Base-by-base conservation (phyloP, 2,329 filamentous ascomycete species). In the Calonectria leucothoes region DNA sequence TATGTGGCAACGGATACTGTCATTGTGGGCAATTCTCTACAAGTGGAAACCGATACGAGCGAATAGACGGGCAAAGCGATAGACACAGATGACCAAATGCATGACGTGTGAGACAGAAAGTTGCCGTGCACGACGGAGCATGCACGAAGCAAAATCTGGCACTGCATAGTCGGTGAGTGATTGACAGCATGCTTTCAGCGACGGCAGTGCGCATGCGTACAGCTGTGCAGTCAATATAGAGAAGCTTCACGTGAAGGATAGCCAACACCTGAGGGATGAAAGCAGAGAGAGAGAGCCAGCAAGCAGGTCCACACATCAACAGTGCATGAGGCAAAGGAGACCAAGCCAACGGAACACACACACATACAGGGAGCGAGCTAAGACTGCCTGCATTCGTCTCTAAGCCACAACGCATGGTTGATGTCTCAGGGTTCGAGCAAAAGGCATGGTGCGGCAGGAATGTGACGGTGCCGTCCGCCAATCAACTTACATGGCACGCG, bases 401-500 rank as follows among this genome's bases (percentile, higher is more conserved):
- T 27, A 67, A 71, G 52, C 52, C 42, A 71, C 69, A 33, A 67
- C 33, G 29, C 33, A 52, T 52, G n/a, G 64, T 15, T 52, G 20
- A 35, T 57, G 45, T 55, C 59, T 71, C 39, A 57, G 45, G 39
- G 33, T 15, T 27, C 57, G 51, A 71, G 61, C 67, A 59, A 55
- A 55, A 49, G 35, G 31, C 31, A 59, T 49, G 75, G 74, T 69
- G 63, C 27, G 67, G 31, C 23, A 65, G 74, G 66, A 72, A 74
- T 66, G 67, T 15, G 52, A 37, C 59, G 25, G 29, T 27, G 59
- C 45, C 51, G 15, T 70, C 75, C 77, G 74, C 78, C 78, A 80
- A 80, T 80, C 79, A 80, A 80, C 79, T 80, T 80, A 80, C 79
- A 80, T 72, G 77, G 73, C 72, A 52, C 37, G 66, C 59, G 71